Percentiles rank a stretch among this genome's conserved stretches.
These are phyloP conservation scores for Chiua virens DNA, from an alignment of 768 basidiomycete genomes.

Conservation along the genomic window DNA sequence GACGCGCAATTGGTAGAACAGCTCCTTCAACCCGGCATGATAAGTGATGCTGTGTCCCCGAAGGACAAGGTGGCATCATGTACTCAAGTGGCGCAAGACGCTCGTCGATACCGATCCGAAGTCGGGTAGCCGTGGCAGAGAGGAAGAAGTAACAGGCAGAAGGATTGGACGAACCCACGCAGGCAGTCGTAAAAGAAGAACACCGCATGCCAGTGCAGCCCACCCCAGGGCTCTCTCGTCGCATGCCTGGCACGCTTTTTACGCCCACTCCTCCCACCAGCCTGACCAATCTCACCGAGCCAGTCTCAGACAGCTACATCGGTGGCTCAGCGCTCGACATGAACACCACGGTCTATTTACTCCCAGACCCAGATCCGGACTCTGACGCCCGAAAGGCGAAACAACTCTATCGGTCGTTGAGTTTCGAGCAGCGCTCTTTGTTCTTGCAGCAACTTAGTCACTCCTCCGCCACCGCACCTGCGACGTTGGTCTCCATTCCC, in stretches of 20 bases:
- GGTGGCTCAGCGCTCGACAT: constrained; percentile 21
- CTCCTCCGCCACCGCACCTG: constrained; percentile 37
- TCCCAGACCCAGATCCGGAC: constrained; percentile 16
- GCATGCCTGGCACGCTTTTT: constrained; percentile 58
- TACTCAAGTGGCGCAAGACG: constrained; percentile 29
- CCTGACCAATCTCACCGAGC: constrained; percentile 22
- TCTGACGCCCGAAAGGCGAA: constrained; percentile 12
- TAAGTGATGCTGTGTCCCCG: constrained; percentile 17
- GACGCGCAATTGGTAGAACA: constrained; percentile 47
- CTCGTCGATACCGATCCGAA: constrained; percentile 28
- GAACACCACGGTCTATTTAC: constrained; percentile 28
- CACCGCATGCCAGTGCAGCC: neutral
- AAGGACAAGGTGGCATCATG: constrained; percentile 32
- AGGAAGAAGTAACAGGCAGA: too few species aligned
- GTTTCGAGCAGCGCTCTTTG: constrained; percentile 47
- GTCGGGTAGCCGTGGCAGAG: too few species aligned
- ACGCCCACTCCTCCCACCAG: constrained; percentile 43
- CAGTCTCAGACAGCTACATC: constrained; percentile 34
- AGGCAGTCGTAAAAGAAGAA: constrained; percentile 1
- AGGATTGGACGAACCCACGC: constrained; percentile 22
- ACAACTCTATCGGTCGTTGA: constrained; percentile 50
- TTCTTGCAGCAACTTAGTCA: constrained; percentile 48
- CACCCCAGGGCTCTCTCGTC: constrained; percentile 25
- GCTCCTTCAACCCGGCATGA: constrained; percentile 46
- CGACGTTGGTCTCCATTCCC: constrained; percentile 51